Evolutionary conservation across 1,284 basidiomycete genomes (phyloP), one percentile per base, ranked within the genome.

Genomic region (Ustilago esculenta): DNA sequence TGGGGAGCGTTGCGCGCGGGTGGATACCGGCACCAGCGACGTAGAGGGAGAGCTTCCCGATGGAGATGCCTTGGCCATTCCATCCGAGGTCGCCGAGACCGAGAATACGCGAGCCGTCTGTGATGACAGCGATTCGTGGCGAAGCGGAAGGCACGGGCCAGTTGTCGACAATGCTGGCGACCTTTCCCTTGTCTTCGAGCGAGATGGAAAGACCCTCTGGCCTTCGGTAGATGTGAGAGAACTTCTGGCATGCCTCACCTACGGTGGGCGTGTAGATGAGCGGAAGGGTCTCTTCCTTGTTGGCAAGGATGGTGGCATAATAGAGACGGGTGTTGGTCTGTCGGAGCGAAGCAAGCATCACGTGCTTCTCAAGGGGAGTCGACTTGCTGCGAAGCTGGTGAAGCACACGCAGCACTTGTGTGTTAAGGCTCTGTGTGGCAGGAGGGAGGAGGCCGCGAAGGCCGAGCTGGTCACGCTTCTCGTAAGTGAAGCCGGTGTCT

Each of bases 41-140:
- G 80, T 96, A 97, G 32, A 97, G 86, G 20, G 91, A 92, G 12
- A 97, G 86, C 83, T 97, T 97, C 39, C 94, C 94, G 63, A 95
- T 90, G 18, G 90, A 88, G 76, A 97, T 97, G 3, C 92, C 92
- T 89, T 95, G 91, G 33, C 85, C 85, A 44, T 84, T 76, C 49
- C 82, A 83, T 17, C 86, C 86, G 18, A 96, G 87, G 81, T 97
- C 94, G 30, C 94, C 94, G 25, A 98, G 85, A 65, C 94, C 94
- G 23, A 97, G 87, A 73, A 97, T 95, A 53, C 94, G 89, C 15
- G 91, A 93, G 84, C 93, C 94, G 83, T 96, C 94, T 5, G 83
- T 84, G 32, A 84, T 79, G 55, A 84, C 83, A 25, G 82, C 81
- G 37, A 82, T 81, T 20, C 82, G 77, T 5, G 77, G 73, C 17